Base-by-base conservation (phyloP, 2,329 filamentous ascomycete genomes). In the Cordyceps cicadae region DNA sequence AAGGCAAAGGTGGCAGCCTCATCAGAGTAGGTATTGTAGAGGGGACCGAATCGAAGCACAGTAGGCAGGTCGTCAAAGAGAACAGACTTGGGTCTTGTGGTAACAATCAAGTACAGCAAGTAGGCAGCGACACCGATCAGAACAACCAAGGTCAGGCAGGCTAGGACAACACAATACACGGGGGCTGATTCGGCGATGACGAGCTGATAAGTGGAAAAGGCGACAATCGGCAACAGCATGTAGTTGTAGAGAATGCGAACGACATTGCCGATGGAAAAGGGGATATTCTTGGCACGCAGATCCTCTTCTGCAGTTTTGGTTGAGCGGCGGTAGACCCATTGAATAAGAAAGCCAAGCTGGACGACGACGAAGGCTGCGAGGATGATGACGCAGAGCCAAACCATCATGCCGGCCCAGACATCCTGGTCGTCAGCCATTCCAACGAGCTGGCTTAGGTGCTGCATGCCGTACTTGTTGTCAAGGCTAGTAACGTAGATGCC, bases 21-120 rank as follows among this genome's bases (percentile, higher is more conserved):
- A 71, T 99, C 94, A 26, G 90, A 94, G 72, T 96, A 97, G 0
- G 94, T 99, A 75, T 99, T 99, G 75, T 99, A 99, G 8, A 99
- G 79, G 5, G 94, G 91, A 0, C 94, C 94, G 67, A 96, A 97
- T 1, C 91, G 81, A 2, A 99, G 80, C 9, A 97, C 86, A 0
- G 91, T 97, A 7, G 91, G 86, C 54, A 99, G 80, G 69, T 97
- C 92, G 73, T 99, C 94, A 71, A 97, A 99, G 11, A 99, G 80
- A 66, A 91, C 88, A 1, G 91, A 89, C 63, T 92, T 87, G 6
- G 92, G 92, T 64, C 89, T 87, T 0, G 90, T 94, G 26, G 80
- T 85, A 61, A 88, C 85, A 67, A 97, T 93, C 55, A 96, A 79
- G 69, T 85, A 85, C 53, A 96, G 83, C 29, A 96, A 83, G 87